phyloP scores from a whole-genome alignment of 2,329 filamentous ascomycete genomes.

The Sporothrix phasma region DNA sequence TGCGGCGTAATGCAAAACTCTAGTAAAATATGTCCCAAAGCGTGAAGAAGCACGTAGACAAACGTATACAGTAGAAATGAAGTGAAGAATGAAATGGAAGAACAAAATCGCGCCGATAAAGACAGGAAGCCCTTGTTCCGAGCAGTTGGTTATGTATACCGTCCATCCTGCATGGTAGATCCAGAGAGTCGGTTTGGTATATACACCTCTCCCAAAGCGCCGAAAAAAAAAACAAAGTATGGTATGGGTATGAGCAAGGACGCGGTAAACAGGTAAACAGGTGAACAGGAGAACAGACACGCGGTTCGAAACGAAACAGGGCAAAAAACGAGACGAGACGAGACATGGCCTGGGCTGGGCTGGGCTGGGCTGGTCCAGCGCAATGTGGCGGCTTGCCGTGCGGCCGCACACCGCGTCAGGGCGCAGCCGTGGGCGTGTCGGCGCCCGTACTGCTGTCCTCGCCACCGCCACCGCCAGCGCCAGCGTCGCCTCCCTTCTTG shows the following conservation, averaged over 20 bases:
- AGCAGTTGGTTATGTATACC: neutral
- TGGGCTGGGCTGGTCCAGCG: too few species aligned
- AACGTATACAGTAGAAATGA: neutral
- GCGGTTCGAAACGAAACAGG: neutral
- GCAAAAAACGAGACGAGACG: neutral
- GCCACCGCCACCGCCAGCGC: neutral
- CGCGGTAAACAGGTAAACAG: neutral
- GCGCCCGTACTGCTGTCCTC: neutral
- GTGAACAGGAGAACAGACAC: too few species aligned
- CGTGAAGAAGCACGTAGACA: neutral
- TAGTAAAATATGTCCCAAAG: neutral
- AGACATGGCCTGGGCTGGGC: too few species aligned
- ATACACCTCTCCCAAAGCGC: neutral
- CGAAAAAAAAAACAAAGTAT: neutral
- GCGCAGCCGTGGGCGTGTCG: neutral
- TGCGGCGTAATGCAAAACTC: neutral
- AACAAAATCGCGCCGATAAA: neutral
- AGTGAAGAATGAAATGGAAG: neutral
- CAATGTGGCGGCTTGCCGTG: too few species aligned
- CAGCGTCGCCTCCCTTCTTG: neutral
- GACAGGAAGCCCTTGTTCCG: neutral
- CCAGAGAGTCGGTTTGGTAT: conserved; percentile 2
- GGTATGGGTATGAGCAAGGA: neutral
- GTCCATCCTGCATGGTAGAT: neutral
- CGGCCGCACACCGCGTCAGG: neutral